Evolutionary conservation across 2,329 filamentous ascomycete genomes (phyloP), one percentile per base, ranked within the genome.

Genomic region (Aspergillus sp.): DNA sequence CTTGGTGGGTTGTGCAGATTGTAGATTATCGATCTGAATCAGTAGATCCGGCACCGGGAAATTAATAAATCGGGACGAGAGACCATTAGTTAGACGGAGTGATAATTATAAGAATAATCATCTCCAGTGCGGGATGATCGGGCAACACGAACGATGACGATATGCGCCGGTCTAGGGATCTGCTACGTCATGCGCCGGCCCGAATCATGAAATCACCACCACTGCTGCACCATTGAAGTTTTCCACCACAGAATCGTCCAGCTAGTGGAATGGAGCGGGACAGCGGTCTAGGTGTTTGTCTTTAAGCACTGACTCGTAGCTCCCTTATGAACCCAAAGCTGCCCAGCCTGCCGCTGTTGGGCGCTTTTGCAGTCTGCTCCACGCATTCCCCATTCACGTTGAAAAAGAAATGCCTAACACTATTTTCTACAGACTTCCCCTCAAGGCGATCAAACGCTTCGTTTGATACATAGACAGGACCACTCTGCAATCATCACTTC

Each of bases 151-250:
- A 59, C 65, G 69, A 72, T 74, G 72, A 74, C 68, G 67, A 70
- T 70, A 70, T 66, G 59, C 54, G 60, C 53, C 47, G 62, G 56
- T 61, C 12, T 58, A 63, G 58, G 45, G 45, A 17, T 65, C 60
- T 52, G 59, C 70, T 73, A 75, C 72, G 73, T 75, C 73, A 75
- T 75, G 65, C 62, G 66, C 64, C 57, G 61, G 63, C 56, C 56
- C 45, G 55, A 65, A 62, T 67, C 66, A 66, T 69, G 67, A 69
- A 67, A 68, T 69, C 67, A 69, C 65, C 65, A 67, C 61, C 57
- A 55, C 39, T 17, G 32, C 51, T 53, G 32, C 32, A 36, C 32
- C 32, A 13, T 53, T 25, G 51, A 36, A 28, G 12, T 2, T 36
- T 53, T 53, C 36, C 21, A 41, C 51, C 51, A 55, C 13, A 55